Conservation (phyloP, 306 rosid genomes). For the Delonix regia region DNA sequence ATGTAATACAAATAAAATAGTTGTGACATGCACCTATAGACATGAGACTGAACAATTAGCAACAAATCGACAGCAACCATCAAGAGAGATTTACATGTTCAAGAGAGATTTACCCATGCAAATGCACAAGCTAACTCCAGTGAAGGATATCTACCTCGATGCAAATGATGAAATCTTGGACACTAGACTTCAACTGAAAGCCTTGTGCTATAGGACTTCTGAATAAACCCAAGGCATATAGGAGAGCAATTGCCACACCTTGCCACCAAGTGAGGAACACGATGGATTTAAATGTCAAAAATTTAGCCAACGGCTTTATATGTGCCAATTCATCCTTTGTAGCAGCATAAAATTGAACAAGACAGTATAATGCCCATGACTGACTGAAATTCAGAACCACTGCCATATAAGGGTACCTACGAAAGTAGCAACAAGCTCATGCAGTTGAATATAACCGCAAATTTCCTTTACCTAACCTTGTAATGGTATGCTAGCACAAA, state of each 20-base stretch:
- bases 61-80: conserved; percentile 2
- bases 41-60: conserved; percentile 24
- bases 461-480: conserved; percentile 17
- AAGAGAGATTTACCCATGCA: conserved; percentile 8
- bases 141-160: conserved; percentile 81
- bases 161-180: conserved; percentile 98
- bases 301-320: conserved; percentile 93
- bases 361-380: conserved; percentile 98
- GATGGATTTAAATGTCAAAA: conserved; percentile 93
- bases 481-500: conserved; percentile 27
- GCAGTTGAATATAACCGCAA: conserved; percentile 41
- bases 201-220: conserved; percentile 95
- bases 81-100: conserved; percentile 25
- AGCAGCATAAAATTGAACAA: conserved; percentile 89
- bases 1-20: background rate
- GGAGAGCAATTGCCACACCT: conserved; percentile 97
- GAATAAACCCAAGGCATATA: conserved; percentile 81
- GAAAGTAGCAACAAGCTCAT: conserved; percentile 40
- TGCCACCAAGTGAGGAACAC: conserved; percentile 99
- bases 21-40: conserved; percentile 13
- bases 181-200: conserved; percentile 83
- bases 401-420: conserved; percentile 92
- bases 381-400: conserved; percentile 98
- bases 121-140: conserved; percentile 30
- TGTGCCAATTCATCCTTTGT: conserved; percentile 90